Evolutionary conservation across 164 flowering plant species (phyloP).

Genomic region (Piper longum): DNA sequence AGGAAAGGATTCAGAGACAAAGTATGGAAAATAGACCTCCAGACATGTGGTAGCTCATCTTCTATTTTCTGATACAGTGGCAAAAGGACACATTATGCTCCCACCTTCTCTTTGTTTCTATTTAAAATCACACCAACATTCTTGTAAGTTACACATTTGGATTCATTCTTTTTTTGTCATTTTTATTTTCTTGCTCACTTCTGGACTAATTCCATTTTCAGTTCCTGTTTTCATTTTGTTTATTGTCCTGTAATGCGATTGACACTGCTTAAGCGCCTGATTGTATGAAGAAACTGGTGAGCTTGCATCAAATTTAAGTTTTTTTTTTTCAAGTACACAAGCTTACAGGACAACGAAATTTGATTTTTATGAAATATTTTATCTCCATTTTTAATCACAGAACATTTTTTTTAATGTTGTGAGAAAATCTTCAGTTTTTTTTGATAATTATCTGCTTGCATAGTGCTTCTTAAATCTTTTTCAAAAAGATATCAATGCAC

Average conservation of each 20-base stretch:
- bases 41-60: constrained; percentile 45
- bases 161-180: neutral
- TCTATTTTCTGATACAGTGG: constrained; percentile 49
- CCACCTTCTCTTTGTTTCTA: constrained; percentile 54
- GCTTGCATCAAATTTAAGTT: neutral
- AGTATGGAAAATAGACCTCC: constrained; percentile 24
- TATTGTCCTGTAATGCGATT: neutral
- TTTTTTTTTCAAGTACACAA: neutral
- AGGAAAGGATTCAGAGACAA: constrained; percentile 18
- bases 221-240: neutral
- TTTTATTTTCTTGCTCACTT: neutral
- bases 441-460: no score
- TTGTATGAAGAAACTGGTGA: neutral
- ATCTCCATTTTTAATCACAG: neutral
- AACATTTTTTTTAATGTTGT: neutral
- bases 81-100: constrained; percentile 83
- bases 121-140: constrained; percentile 45
- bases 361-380: no score
- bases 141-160: constrained; percentile 47
- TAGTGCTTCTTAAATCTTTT: neutral
- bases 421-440: neutral
- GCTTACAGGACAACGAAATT: neutral
- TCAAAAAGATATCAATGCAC: no score
- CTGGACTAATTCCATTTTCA: neutral
- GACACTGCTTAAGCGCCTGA: neutral